Evolutionary conservation across 768 basidiomycete species (phyloP).

Genomic region (Filobasidium floriforme): DNA sequence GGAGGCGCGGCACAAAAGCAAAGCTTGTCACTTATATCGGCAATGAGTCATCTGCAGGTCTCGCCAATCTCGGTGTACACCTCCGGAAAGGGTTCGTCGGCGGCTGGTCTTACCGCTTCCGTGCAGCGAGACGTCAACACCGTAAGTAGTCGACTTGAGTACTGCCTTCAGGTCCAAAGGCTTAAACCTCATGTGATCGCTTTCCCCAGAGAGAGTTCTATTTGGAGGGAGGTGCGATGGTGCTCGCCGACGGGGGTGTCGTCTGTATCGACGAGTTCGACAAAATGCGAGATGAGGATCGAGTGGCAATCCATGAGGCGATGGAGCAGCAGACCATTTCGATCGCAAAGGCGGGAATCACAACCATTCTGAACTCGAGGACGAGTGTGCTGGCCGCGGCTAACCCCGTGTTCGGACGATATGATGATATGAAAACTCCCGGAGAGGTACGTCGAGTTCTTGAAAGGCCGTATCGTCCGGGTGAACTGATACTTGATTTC

Average conservation of each 20-base stretch:
- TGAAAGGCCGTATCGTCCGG: too few relatives aligned
- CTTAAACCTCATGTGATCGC: too few relatives aligned
- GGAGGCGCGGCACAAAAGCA: neutral
- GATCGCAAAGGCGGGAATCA: conserved; percentile 97
- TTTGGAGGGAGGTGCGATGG: conserved; percentile 98
- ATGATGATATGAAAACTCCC: conserved; percentile 91
- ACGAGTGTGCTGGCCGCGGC: conserved; percentile 95
- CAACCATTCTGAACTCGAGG: conserved; percentile 89
- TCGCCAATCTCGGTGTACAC: conserved; percentile 98
- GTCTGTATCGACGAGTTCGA: conserved; percentile 99
- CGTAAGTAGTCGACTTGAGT: conserved; percentile 49
- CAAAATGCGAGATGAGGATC: conserved; percentile 98
- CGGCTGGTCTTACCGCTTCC: conserved; percentile 94
- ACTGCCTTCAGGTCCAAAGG: neutral
- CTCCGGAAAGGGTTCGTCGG: conserved; percentile 95
- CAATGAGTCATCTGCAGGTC: conserved; percentile 52
- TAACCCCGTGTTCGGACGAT: conserved; percentile 95
- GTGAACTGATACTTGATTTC: too few relatives aligned
- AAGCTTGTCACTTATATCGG: neutral
- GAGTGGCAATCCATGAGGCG: conserved; percentile 97
- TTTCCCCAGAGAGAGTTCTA: conserved; percentile 81
- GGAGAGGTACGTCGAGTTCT: conserved; percentile 60
- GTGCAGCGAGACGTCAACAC: conserved; percentile 90
- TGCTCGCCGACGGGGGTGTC: conserved; percentile 93
- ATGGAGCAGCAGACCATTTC: conserved; percentile 99